Evolutionary conservation across 192 early-diverging fungal species (phyloP).

Genomic region (Coemansia sp.): DNA sequence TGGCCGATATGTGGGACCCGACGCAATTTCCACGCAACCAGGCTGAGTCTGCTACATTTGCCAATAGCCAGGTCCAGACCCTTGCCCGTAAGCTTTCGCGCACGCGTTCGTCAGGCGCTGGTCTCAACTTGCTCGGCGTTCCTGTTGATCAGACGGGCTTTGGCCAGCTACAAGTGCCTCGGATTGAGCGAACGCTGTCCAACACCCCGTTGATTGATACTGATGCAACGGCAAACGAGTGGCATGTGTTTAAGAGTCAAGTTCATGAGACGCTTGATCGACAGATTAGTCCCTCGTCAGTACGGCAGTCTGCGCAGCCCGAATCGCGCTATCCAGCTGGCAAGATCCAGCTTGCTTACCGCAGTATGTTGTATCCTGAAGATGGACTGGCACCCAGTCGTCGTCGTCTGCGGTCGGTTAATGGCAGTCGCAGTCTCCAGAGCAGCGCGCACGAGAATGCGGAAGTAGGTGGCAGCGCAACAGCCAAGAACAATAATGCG

Average conservation of each 20-base stretch:
- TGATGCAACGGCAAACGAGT: conserved; percentile 17
- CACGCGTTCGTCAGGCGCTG: background rate
- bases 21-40: conserved; percentile 30
- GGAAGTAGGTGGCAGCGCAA: background rate
- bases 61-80: conserved; percentile 7
- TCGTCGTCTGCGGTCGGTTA: conserved; percentile 36
- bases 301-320: background rate
- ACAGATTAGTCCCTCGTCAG: background rate
- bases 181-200: background rate
- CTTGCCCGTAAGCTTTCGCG: conserved; percentile 20
- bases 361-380: conserved; percentile 25
- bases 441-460: background rate
- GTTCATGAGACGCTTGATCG: conserved; percentile 8
- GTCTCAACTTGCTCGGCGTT: background rate
- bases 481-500: background rate
- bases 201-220: conserved; percentile 20
- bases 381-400: conserved; percentile 31
- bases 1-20: conserved; percentile 50
- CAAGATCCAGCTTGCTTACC: conserved; percentile 35
- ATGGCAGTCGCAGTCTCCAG: background rate
- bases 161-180: background rate
- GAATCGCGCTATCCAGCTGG: conserved; percentile 14
- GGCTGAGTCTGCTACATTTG: conserved; percentile 14
- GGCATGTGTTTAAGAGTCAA: conserved; percentile 32
- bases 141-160: background rate